Evolutionary conservation across 306 rosid genomes (phyloP), one percentile per base, ranked within the genome.

Genomic region (Quercus suber): DNA sequence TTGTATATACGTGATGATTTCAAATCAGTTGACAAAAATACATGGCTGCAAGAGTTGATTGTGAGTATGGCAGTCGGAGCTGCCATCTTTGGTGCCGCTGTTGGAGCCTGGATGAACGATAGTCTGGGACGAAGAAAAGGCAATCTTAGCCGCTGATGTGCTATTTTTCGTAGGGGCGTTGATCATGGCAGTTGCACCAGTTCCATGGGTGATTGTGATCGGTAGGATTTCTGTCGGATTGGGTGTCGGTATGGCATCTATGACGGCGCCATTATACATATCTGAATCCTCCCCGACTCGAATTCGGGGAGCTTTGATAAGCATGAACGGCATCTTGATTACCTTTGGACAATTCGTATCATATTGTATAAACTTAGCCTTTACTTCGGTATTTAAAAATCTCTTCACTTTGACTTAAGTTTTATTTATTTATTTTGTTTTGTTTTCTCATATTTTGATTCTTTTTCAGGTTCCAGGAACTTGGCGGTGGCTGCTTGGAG

Each of bases 401-500:
- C 23, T 23, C 18, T 14, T 49, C 8, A 35, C 23, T 71, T 1
- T 6, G 3, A 0, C 45, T 3, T 6, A 8, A 21, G 11, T 4
- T 4, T 14, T 70, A 67, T 79, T 58, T 68, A 21, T 13, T 51
- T 58, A 0, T 52, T 57, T 52, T 58, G 37, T 85, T 41, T 57
- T 10, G 4, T 49, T 10, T 49, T 12, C 53, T 49, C 14, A 49
- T 49, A 49, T 49, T 49, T 49, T 13, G 15, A 49, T 49, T 12
- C 15, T 49, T 49, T 49, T 86, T 82, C 78, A 94, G 97, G 83
- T 83, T 1, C 82, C 81, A 3, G 91, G 94, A 58, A 89, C 97
- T 2, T 92, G 98, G 98, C 93, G 98, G 59, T 89, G 91, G 85
- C 90, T 94, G 98, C 89, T 94, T 75, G 97, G 97, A 25, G 89